Base-by-base conservation (phyloP, 352 stramenopile genomes). In the Globisporangium acanthophoron region DNA sequence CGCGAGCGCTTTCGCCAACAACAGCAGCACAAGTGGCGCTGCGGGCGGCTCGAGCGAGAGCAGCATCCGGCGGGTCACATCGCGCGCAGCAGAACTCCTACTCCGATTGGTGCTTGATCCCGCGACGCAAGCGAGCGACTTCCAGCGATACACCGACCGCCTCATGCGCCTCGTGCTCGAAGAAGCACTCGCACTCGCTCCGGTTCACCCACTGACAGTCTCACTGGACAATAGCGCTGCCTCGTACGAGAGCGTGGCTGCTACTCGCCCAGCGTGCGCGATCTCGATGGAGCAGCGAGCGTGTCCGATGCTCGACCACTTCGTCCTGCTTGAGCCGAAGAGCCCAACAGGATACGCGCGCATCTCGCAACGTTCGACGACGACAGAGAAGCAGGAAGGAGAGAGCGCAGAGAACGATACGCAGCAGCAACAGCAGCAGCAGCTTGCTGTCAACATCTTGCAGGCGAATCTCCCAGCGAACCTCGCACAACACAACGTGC, bases 141-240 rank as follows among this genome's bases (percentile, higher is more conserved):
- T 82, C 41, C 66, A 62, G 9, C 76, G 74, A 21, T 70, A 53
- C 11, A 65, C 55, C 11, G 63, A 80, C 18, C 76, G 76, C 0
- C 45, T 85, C 12, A 69, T 82, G 53, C 72, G 78, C 5, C 66
- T 87, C 2, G 52, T 87, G 12, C 63, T 88, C 44, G 78, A 88
- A 59, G 76, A 88, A 56, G 70, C 71, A 0, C 56, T 88, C 33
- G 54, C 67, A 8, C 54, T 69, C 27, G 66, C 74, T 49, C 66
- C 64, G 3, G 54, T 73, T 7, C 60, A 68, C 39, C 55, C 62
- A 31, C 55, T 76, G 13, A 13, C n/a, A 9, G 43, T 29, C 6
- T 48, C 43, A n/a, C n/a, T 27, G n/a, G 4, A 9, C 43, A 27
- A 48, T 6, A n/a, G 16, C 12, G 18, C 13, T 21, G 7, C 43